Base-by-base conservation (phyloP, 208 protist species). In the Trypanosoma grayi region DNA sequence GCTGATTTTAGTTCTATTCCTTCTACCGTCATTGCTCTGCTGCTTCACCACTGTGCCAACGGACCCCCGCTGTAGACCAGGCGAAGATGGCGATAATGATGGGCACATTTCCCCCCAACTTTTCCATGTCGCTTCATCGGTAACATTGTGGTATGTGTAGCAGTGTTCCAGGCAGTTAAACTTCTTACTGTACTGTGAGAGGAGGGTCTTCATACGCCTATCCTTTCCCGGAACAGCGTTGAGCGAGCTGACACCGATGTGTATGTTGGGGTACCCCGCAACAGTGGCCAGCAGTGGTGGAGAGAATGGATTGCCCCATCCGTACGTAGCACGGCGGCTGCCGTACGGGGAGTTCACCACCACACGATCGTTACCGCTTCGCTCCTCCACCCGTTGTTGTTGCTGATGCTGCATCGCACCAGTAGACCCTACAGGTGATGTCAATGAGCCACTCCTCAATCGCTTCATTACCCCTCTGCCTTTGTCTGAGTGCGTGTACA, bases 101-200 rank as follows among this genome's bases (percentile, higher is more conserved):
- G 39, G 25, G 62, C 73, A 67, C 71, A 87, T 78, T 24, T 77
- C 69, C 22, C 53, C 60, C 82, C 85, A 92, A 34, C 39, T 60
- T 16, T n/a, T 57, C 82, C 85, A 92, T 47, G 71, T 70, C 0
- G 43, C 45, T 24, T 61, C 53, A 31, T 88, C 79, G 18, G 63
- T 64, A 1, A 85, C 66, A 34, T 70, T 75, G 65, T 92, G 81
- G 50, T 77, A 92, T 11, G 81, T 75, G 60, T 92, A 87, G 66
- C 85, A 92, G 70, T 92, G 85, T 65, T 89, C 85, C 9, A 92
- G 78, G 54, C 70, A 83, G 64, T 75, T 72, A 61, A 92, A 92
- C 59, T 86, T 85, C 33, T 53, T 69, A 0, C 62, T 48, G 52
- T 92, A 92, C 45, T 73, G 66, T 41, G 30, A 14, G 37, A 92